Conservation (phyloP, 371 early-diverging fungal genomes). For the Rhizopus delemar region DNA sequence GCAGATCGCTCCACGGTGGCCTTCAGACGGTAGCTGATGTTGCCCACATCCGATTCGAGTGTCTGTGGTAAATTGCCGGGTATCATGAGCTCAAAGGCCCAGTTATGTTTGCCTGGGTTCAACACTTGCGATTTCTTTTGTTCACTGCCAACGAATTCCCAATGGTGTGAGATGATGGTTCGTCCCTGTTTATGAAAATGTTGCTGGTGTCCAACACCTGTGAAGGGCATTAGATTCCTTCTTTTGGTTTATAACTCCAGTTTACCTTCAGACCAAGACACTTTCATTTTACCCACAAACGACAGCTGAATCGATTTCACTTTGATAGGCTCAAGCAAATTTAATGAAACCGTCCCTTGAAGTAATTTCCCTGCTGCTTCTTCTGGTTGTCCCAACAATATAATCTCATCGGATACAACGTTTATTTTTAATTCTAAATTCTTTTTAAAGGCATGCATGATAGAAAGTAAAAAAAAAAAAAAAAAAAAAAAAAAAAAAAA, state of each 20-base stretch:
- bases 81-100: constrained; percentile 33
- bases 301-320: constrained; percentile 22
- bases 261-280: constrained; percentile 38
- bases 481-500: background rate
- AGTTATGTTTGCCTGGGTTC: constrained; percentile 25
- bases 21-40: constrained; percentile 25
- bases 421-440: constrained; percentile 30
- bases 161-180: constrained; percentile 24
- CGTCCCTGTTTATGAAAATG: constrained; percentile 34
- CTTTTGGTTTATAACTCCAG: background rate
- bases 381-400: constrained; percentile 24
- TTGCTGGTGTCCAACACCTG: constrained; percentile 34
- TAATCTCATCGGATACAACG: constrained; percentile 21
- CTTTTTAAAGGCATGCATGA: constrained; percentile 25
- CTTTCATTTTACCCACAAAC: constrained; percentile 38
- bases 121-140: constrained; percentile 21
- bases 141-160: constrained; percentile 24
- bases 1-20: constrained; percentile 27
- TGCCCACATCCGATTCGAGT: constrained; percentile 29
- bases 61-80: constrained; percentile 38
- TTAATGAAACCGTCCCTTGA: constrained; percentile 23
- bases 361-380: constrained; percentile 33
- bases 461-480: background rate
- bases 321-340: constrained; percentile 27
- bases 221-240: background rate